These are phyloP conservation scores for Aspergillus brasiliensis DNA, from an alignment of 2,329 filamentous ascomycete species.

Conservation along the genomic window DNA sequence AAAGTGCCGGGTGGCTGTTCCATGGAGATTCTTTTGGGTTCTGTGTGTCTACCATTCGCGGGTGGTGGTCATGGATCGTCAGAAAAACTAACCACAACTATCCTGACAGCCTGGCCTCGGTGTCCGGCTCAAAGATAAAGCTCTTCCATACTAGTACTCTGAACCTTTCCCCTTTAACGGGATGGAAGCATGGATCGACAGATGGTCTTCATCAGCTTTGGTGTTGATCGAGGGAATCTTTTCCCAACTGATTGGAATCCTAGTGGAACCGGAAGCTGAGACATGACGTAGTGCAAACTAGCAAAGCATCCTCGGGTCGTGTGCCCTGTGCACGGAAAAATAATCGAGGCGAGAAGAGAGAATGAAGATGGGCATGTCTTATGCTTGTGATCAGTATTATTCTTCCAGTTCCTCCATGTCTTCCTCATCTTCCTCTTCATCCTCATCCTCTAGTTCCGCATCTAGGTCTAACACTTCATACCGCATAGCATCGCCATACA, in stretches of 20 bases:
- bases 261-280: background rate
- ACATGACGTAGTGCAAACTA: background rate
- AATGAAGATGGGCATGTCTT: too few species aligned
- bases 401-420: constrained; percentile 7
- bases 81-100: background rate
- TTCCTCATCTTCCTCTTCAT: constrained; percentile 30
- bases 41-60: background rate
- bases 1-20: background rate
- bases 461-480: constrained; percentile 61
- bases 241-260: background rate
- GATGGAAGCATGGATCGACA: background rate
- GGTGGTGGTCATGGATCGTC: background rate
- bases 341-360: background rate
- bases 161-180: background rate
- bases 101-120: background rate
- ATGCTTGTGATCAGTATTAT: background rate
- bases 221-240: background rate
- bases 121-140: background rate
- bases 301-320: background rate
- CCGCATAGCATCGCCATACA: constrained; percentile 56
- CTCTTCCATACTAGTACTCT: constrained; percentile 14
- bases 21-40: constrained; percentile 5
- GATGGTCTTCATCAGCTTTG: background rate
- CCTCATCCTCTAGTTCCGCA: constrained; percentile 39
- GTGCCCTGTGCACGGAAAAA: background rate